A percentile compares a stretch with the other conserved stretches of the same genome.
These are phyloP conservation scores for Colletotrichum salicis DNA, from an alignment of 2,329 filamentous ascomycete species.

Conservation along the genomic window DNA sequence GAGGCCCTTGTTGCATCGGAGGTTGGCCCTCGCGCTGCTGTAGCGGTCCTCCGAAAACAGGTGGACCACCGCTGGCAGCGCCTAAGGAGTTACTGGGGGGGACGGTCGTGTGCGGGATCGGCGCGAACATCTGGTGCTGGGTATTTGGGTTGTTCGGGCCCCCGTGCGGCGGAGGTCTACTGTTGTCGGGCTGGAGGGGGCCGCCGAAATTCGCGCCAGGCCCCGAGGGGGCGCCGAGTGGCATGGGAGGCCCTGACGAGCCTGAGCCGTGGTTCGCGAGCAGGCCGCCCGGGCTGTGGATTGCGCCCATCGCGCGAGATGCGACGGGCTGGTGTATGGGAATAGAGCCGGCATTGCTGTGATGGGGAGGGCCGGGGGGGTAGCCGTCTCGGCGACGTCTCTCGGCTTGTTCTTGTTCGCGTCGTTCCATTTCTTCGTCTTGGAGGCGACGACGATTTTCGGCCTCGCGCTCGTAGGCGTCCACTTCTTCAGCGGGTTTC, in stretches of 20 bases:
- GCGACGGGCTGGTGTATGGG: conserved; percentile 96
- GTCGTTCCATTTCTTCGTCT: conserved; percentile 59
- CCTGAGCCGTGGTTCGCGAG: conserved; percentile 78
- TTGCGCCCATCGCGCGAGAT: conserved; percentile 79
- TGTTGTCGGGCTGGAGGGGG: conserved; percentile 63
- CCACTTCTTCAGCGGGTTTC: conserved; percentile 35
- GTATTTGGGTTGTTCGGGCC: conserved; percentile 57
- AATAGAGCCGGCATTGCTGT: conserved; percentile 87
- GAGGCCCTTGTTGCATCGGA: conserved; percentile 70
- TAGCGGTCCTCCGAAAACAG: conserved; percentile 76
- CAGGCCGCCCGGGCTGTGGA: conserved; percentile 91
- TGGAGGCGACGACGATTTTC: conserved; percentile 36
- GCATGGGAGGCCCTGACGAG: conserved; percentile 63
- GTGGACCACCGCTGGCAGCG: conserved; percentile 68
- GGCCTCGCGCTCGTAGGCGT: conserved; percentile 46
- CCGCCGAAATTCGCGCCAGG: conserved; percentile 64
- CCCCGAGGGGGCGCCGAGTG: conserved; percentile 63
- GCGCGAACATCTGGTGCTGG: conserved; percentile 68
- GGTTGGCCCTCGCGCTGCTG: conserved; percentile 67
- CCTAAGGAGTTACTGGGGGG: conserved; percentile 65
- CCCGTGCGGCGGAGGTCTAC: conserved; percentile 61
- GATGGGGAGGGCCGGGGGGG: conserved; percentile 76
- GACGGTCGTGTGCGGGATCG: conserved; percentile 61
- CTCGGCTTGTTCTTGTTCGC: conserved; percentile 75
- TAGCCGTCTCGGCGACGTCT: conserved; percentile 71